Base-by-base conservation (phyloP, 2,329 filamentous ascomycete species). In the Colletotrichum phormii region DNA sequence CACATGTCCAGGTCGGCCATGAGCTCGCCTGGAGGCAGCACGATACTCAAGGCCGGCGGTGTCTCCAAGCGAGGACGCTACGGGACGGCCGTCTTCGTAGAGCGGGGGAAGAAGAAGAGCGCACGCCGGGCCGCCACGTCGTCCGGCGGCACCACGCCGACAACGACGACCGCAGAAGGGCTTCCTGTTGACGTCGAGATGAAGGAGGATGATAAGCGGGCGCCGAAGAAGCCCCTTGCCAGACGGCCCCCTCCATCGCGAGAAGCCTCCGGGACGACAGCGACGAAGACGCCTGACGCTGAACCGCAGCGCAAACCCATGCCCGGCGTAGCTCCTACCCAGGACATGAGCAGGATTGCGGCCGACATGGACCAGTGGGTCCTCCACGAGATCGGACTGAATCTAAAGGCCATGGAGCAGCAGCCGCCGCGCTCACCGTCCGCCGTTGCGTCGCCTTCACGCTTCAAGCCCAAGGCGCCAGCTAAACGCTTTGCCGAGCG, bases 291-390 rank as follows among this genome's bases (percentile, higher is more conserved):
- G 8, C 55, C 35, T 13, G n/a, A 57, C n/a, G 57, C 66, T 11
- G 61, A 65, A 8, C 54, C 72, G 15, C 51, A 75, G 13, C 72
- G 69, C 62, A 74, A 62, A 35, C 69, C 74, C 13, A 61, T 75
- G 62, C 74, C 83, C 15, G 76, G 76, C 78, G 77, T 78, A 26
- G 80, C 79, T 2, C 81, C 84, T 70, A 80, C 77, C 42, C 80
- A 84, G 72, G 84, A 89, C 55, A 85, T 88, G 82, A 84, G 87
- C 53, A 83, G 85, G 74, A 83, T 90, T 46, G 82, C 87, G 2
- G 84, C 84, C 6, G 87, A 88, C 42, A 90, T 90, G 88, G 86
- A 90, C 77, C 82, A 84, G 37, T 92, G 89, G 82, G 88, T 90
- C 0, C 81, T 92, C 74, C 83, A 87, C 75, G 86, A 91, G 73